Evolutionary conservation across 2,329 filamentous ascomycete species (phyloP).

Genomic region (Dothideomycetes sp.): DNA sequence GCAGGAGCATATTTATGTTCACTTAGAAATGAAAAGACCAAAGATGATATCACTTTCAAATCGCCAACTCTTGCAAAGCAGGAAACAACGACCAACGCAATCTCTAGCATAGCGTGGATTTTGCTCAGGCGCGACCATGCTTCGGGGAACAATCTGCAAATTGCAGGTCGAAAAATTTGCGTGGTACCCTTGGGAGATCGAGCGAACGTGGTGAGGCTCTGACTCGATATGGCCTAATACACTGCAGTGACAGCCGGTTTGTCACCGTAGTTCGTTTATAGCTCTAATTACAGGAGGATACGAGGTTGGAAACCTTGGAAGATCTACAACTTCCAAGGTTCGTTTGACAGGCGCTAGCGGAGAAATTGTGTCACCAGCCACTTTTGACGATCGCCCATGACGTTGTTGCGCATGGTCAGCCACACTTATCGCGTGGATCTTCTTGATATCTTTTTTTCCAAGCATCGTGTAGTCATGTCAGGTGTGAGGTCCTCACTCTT

Average conservation of each 20-base stretch:
- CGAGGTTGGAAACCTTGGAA: conserved; percentile 10
- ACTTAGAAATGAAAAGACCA: too few species aligned
- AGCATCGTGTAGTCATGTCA: too few species aligned
- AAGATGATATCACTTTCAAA: conserved; percentile 6
- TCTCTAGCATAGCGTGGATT: conserved; percentile 1
- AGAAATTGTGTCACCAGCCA: conserved; percentile 1
- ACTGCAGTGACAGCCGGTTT: conserved; percentile 1
- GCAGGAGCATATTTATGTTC: conserved; percentile 11
- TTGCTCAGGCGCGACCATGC: not conserved
- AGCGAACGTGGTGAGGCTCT: too few species aligned
- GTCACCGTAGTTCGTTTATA: conserved; percentile 1
- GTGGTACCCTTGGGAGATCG: too few species aligned
- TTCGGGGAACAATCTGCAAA: conserved; percentile 8
- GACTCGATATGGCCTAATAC: not conserved
- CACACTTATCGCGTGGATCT: too few species aligned
- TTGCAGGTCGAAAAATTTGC: not conserved
- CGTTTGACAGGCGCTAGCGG: conserved; percentile 8
- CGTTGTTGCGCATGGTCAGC: conserved; percentile 9
- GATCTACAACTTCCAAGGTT: conserved; percentile 9
- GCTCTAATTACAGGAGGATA: not conserved
- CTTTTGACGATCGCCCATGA: too few species aligned
- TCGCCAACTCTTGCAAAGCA: not conserved
- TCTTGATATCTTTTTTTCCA: too few species aligned
- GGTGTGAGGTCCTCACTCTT: too few species aligned
- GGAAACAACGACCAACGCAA: conserved; percentile 9